Evolutionary conservation across 257 asterid species (phyloP), one percentile per base, ranked within the genome.

Genomic region (Ligustrum vulgare): DNA sequence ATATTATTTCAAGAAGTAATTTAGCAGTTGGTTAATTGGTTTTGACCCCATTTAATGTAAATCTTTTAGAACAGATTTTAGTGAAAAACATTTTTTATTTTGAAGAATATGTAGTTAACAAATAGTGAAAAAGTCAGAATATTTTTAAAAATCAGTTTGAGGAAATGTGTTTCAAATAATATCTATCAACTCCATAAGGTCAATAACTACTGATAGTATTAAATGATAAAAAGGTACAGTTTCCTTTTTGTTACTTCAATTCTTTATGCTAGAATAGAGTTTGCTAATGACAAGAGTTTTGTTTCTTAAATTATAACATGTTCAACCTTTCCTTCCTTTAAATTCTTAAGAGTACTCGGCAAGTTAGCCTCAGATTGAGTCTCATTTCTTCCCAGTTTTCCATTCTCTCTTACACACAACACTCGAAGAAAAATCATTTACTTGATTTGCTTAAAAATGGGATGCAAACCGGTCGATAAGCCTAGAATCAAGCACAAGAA

Each of bases 401-500:
- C 54, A n/a, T 33, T 34, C 8, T 60, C 41, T 72, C 34, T 35
- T 41, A 47, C 28, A 71, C 0, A 41, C 6, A 49, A n/a, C n/a
- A n/a, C n/a, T n/a, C 2, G 20, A 18, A 16, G 8, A 34, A 28
- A 69, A 13, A 41, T 11, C 63, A 34, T 2, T 43, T 34, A 34
- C 20, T 54, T 6, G 6, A 8, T 25, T 73, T 32, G 67, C 54
- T 15, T n/a, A 75, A 80, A 18, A 75, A 90, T 90, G 97, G 89
- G 81, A 54, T 67, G 70, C 35, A 86, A 79, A 73, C 32, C 63
- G 56, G 56, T 39, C 2, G 92, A 85, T 34, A 87, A 77, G 75
- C 60, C 74, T 67, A 90, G 80, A 79, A 83, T 69, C 77, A 93
- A 86, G 86, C 87, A 83, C 83, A 91, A 80, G 95, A 91, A 87